Evolutionary conservation across 805 yeast genomes (phyloP).

Genomic region (Metschnikowia noctiluminum): DNA sequence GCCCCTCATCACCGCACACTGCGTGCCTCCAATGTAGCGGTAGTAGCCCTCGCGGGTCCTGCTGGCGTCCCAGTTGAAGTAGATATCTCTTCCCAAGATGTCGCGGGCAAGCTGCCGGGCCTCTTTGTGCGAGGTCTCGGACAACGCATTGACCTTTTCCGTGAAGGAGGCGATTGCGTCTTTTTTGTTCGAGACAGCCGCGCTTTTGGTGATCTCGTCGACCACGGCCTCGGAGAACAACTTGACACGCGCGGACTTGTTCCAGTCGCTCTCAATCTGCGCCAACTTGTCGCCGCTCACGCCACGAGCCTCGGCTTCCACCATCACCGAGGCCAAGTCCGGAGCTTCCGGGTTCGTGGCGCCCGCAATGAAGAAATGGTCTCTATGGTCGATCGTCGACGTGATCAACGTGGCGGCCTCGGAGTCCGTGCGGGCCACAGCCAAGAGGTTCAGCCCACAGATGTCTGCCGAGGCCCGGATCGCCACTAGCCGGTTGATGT

Average conservation of each 20-base stretch:
- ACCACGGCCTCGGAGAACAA: conserved; percentile 88
- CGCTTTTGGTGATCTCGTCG: conserved; percentile 63
- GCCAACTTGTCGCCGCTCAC: conserved; percentile 67
- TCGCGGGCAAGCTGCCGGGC: conserved; percentile 74
- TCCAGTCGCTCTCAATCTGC: conserved; percentile 79
- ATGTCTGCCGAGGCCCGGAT: conserved; percentile 95
- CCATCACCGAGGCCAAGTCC: conserved; percentile 73
- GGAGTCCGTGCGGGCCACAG: conserved; percentile 94
- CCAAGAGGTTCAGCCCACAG: conserved; percentile 78
- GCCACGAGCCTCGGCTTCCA: conserved; percentile 77
- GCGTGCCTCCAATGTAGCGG: conserved; percentile 94
- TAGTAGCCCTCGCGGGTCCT: conserved; percentile 97
- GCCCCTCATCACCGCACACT: conserved; percentile 96
- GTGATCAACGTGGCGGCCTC: conserved; percentile 96
- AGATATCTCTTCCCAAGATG: conserved; percentile 75
- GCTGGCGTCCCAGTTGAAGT: conserved; percentile 93
- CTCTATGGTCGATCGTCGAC: conserved; percentile 90
- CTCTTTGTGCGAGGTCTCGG: conserved; percentile 72
- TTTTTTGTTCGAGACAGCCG: conserved; percentile 57
- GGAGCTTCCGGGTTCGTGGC: conserved; percentile 80
- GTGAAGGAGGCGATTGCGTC: conserved; percentile 63
- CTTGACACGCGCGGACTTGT: conserved; percentile 74
- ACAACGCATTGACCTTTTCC: conserved; percentile 66
- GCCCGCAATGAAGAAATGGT: conserved; percentile 89
- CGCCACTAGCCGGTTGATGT: conserved; percentile 89